Conservation (phyloP, 1,139 yeast genomes). For the Nadsonia commutata region DNA sequence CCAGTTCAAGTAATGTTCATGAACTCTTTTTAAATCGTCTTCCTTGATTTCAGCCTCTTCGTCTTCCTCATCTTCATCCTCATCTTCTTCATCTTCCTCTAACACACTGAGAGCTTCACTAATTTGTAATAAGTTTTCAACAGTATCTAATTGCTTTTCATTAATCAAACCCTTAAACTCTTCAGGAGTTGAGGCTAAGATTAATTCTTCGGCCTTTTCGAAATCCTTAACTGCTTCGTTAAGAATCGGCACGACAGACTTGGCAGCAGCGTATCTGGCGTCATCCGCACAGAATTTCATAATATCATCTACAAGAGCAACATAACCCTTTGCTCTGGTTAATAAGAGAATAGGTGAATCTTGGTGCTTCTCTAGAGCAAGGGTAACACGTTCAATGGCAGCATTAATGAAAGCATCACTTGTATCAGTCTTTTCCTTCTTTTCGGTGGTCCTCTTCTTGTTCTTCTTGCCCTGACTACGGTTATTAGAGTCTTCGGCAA, state of each 20-base stretch:
- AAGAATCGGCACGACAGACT: constrained; percentile 16
- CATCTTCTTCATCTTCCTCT: constrained; percentile 35
- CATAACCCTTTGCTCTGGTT: constrained; percentile 39
- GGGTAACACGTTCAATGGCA: constrained; percentile 52
- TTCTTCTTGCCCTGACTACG: constrained; percentile 7
- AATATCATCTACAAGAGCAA: constrained; percentile 28
- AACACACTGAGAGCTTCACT: constrained; percentile 48
- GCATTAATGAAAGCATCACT: constrained; percentile 48
- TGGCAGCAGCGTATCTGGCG: constrained; percentile 7
- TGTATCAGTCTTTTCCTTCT: constrained; percentile 17
- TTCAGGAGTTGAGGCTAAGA: constrained; percentile 14
- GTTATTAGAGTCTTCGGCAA: constrained; percentile 11
- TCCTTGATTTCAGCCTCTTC: constrained; percentile 25
- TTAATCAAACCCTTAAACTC: constrained; percentile 6
- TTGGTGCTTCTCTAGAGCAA: constrained; percentile 39
- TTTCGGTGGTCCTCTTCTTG: constrained; percentile 10
- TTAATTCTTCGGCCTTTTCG: constrained; percentile 30
- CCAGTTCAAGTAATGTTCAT: constrained; percentile 13
- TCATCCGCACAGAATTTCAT: constrained; percentile 9
- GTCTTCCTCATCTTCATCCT: constrained; percentile 25
- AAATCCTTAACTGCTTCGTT: constrained; percentile 31
- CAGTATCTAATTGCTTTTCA: constrained; percentile 11
- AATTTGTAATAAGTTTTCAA: constrained; percentile 32
- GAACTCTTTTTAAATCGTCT: constrained; percentile 12
- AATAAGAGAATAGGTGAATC: constrained; percentile 29